A percentile compares a stretch with the other conserved stretches of the same genome.
Conservation (phyloP, 2,329 filamentous ascomycete species). For the Fusarium aywerte region DNA sequence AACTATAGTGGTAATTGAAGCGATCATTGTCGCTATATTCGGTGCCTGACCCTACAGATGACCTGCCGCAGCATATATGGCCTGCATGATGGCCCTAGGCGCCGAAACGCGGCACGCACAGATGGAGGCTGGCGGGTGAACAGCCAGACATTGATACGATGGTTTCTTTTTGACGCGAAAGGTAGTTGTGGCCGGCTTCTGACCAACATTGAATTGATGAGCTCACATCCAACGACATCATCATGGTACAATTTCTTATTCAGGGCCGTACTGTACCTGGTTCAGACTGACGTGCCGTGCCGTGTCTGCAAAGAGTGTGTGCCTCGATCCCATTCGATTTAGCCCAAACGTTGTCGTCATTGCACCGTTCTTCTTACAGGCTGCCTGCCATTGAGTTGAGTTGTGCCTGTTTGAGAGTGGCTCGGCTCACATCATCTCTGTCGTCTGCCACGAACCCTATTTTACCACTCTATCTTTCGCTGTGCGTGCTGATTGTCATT, state of each 20-base stretch:
- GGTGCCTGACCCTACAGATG: constrained; percentile 17
- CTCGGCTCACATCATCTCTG: constrained; percentile 28
- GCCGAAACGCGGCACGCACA: constrained; percentile 25
- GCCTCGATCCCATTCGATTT: constrained; percentile 25
- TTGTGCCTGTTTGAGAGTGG: constrained; percentile 4
- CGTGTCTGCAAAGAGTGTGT: constrained; percentile 26
- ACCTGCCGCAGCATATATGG: constrained; percentile 12
- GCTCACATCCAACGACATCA: background rate
- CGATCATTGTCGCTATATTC: constrained; percentile 20
- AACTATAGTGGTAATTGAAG: constrained; percentile 31
- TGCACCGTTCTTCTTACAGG: background rate
- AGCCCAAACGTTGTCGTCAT: constrained; percentile 33
- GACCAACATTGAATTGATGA: background rate
- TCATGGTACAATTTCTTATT: background rate
- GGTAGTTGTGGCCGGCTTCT: background rate
- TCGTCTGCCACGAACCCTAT: constrained; percentile 7
- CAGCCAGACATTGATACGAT: background rate
- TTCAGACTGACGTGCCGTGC: constrained; percentile 25
- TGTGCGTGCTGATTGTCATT: constrained; percentile 5
- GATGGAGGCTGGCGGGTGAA: constrained; percentile 17
- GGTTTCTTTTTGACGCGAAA: constrained; percentile 3
- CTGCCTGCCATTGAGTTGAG: background rate
- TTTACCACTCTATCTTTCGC: constrained; percentile 3
- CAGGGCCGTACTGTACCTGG: constrained; percentile 10
- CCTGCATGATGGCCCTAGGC: constrained; percentile 13